Conservation (phyloP, 352 stramenopile species). For the Pythium plurisporium region DNA sequence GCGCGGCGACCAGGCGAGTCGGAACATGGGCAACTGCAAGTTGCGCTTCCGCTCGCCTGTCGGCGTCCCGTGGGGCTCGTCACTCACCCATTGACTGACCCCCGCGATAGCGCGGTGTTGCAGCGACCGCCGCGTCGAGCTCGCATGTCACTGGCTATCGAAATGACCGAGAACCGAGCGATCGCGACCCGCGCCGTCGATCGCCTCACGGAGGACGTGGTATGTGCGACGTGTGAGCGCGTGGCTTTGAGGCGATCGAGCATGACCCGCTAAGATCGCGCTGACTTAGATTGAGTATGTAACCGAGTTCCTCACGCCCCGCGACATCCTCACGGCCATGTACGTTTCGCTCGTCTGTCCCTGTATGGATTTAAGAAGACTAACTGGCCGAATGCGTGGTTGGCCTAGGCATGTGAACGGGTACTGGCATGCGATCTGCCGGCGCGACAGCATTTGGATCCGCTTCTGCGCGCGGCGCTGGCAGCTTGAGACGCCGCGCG, state of each 20-base stretch:
- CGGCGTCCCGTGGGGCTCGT: no score
- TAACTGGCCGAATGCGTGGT: background rate
- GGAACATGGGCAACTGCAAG: conserved; percentile 22
- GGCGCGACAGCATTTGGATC: conserved; percentile 50
- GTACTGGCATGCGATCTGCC: conserved; percentile 46
- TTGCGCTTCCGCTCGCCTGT: conserved; percentile 1
- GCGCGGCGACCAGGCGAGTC: background rate
- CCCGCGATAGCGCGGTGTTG: no score
- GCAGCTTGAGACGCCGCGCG: conserved; percentile 40
- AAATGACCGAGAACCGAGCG: background rate
- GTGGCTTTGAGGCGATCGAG: background rate
- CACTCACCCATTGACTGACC: no score
- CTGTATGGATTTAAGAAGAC: background rate
- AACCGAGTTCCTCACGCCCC: conserved; percentile 45
- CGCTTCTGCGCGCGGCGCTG: conserved; percentile 43
- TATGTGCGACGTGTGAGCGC: conserved; percentile 28
- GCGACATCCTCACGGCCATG: conserved; percentile 46
- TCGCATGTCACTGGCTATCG: background rate
- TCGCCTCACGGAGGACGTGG: conserved; percentile 38
- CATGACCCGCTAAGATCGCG: conserved; percentile 16
- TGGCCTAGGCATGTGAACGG: conserved; percentile 48
- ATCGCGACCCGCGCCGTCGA: background rate
- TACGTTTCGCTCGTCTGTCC: conserved; percentile 12
- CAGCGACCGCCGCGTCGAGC: no score
- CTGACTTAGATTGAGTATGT: conserved; percentile 41